Evolutionary conservation across 345 rosid genomes (phyloP).

Genomic region (Noccaea caerulescens): DNA sequence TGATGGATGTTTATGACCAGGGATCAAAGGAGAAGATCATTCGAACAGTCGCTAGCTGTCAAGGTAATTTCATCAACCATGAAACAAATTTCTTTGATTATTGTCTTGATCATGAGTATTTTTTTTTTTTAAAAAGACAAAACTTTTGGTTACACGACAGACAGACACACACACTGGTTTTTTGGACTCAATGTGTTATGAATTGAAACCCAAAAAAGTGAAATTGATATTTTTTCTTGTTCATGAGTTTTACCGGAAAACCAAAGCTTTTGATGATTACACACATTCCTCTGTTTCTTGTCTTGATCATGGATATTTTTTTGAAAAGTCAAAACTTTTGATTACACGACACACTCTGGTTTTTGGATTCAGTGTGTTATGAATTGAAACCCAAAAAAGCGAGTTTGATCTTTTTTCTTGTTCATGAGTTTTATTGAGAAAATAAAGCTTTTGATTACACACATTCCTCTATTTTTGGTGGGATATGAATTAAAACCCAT

Average conservation of each 20-base stretch:
- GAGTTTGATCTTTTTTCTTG: background rate
- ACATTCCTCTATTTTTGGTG: background rate
- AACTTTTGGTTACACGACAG: background rate
- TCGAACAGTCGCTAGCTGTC: constrained; percentile 51
- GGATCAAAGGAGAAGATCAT: constrained; percentile 59
- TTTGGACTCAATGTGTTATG: background rate
- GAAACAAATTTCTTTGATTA: background rate
- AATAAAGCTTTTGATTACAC: background rate
- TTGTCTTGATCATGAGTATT: background rate
- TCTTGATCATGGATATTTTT: background rate
- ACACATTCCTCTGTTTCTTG: no score
- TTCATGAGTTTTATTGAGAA: background rate
- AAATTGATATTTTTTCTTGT: background rate
- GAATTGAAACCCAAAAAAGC: background rate
- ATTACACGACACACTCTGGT: background rate
- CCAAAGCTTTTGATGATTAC: background rate
- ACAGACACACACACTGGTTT: background rate
- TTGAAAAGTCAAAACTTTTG: background rate
- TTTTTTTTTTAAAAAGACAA: background rate
- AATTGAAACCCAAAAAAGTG: background rate
- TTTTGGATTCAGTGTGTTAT: constrained; percentile 1
- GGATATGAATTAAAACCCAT: background rate
- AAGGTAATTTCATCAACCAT: constrained; percentile 46
- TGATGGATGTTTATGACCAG: constrained; percentile 55
- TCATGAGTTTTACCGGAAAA: background rate